Conservation (phyloP, 352 stramenopile species). For the Phytopythium delawarense region DNA sequence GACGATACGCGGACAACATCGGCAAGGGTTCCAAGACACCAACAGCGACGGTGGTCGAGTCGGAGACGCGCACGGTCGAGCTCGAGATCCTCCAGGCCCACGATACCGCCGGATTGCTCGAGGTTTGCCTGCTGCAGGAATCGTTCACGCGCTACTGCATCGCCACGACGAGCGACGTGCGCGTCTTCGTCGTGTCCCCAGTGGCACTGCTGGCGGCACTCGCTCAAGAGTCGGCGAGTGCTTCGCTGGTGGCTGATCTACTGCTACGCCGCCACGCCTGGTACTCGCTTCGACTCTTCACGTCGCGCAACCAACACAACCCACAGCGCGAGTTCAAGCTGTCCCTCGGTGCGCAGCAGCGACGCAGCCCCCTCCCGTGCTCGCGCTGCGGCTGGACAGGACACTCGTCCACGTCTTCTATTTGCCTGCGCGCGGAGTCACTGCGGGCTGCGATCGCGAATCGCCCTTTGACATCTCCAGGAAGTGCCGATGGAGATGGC, state of each 20-base stretch:
- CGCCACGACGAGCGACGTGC: slow-evolving; percentile 24
- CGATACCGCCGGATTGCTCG: slow-evolving; percentile 39
- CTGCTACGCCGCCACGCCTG: slow-evolving; percentile 39
- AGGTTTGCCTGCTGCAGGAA: slow-evolving; percentile 28
- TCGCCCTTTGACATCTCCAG: not conserved
- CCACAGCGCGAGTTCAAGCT: slow-evolving; percentile 32
- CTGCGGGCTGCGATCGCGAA: slow-evolving; percentile 6
- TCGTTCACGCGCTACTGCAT: slow-evolving; percentile 48
- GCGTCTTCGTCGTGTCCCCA: slow-evolving; percentile 33
- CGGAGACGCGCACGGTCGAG: slow-evolving; percentile 38
- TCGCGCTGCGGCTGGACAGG: slow-evolving; percentile 53
- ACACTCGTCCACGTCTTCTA: slow-evolving; percentile 41
- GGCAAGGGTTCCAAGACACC: not conserved
- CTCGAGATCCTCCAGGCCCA: slow-evolving; percentile 50
- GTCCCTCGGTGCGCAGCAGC: slow-evolving; percentile 32
- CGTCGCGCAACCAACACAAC: slow-evolving; percentile 56
- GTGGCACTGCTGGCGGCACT: slow-evolving; percentile 26
- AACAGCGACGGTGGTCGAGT: not conserved
- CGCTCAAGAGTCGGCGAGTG: slow-evolving; percentile 28
- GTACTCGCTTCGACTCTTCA: slow-evolving; percentile 53
- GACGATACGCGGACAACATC: not conserved
- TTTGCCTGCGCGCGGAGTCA: slow-evolving; percentile 28
- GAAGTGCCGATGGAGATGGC: not conserved
- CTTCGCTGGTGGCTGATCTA: slow-evolving; percentile 33
- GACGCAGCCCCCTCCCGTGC: slow-evolving; percentile 43